Conservation (phyloP, 148 eudicot species). For the Chenopodium quinoa region DNA sequence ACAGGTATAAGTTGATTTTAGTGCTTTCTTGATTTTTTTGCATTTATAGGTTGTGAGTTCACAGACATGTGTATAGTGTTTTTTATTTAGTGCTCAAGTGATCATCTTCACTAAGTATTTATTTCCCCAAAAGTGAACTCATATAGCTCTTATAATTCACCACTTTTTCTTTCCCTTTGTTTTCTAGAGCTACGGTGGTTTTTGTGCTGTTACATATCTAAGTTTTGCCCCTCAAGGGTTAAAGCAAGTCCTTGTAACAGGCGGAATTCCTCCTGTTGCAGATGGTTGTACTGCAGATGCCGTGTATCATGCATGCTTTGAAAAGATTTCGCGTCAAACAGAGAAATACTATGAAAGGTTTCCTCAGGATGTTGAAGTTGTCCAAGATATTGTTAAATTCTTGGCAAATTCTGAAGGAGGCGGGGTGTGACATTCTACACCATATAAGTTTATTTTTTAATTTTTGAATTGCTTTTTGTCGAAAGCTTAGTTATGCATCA, state of each 20-base stretch:
- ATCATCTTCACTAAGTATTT: neutral
- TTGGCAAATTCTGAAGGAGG: conserved; percentile 73
- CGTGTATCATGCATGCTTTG: conserved; percentile 70
- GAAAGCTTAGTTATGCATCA: neutral
- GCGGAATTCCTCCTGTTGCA: conserved; percentile 84
- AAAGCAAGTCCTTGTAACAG: conserved; percentile 83
- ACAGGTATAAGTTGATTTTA: conserved; percentile 48
- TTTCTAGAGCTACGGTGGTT: conserved; percentile 89
- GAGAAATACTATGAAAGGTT: conserved; percentile 82
- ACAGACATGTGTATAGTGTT: neutral
- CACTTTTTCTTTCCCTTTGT: conserved; percentile 7
- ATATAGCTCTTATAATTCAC: neutral
- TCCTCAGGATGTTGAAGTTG: conserved; percentile 79
- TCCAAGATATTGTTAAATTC: conserved; percentile 61
- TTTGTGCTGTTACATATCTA: conserved; percentile 86
- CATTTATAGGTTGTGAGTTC: neutral
- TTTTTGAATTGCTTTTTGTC: neutral
- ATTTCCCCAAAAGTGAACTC: neutral
- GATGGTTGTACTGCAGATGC: conserved; percentile 78
- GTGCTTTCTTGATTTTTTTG: conserved; percentile 9
- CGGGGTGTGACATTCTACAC: conserved; percentile 54
- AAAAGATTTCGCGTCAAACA: conserved; percentile 60
- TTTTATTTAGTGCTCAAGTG: neutral
- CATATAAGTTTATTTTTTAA: neutral
- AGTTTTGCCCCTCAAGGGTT: conserved; percentile 97